Base-by-base conservation (phyloP, 2,329 filamentous ascomycete species). In the Alternaria rosae region DNA sequence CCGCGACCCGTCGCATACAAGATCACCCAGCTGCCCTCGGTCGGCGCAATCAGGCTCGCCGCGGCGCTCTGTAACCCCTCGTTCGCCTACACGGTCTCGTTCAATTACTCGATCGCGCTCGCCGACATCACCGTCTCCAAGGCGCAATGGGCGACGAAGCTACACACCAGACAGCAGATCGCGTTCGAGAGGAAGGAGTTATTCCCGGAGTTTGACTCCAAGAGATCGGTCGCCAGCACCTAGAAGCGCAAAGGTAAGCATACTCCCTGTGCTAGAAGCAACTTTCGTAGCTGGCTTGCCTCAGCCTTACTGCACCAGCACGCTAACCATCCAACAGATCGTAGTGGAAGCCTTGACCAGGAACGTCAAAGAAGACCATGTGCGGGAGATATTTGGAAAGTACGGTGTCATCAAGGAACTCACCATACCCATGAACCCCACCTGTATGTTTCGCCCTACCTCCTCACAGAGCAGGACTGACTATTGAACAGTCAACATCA, bases 321-420 rank as follows among this genome's bases (percentile, higher is more conserved):
- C 20, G 43, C 58, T 60, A 56, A 68, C 45, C 10, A 12, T 28
- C 17, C 25, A 38, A 30, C 63, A 97, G 92, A 94, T 99, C 76
- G 93, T 99, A 17, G 91, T 99, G 48, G 95, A 99, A 80, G 94
- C 96, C 66, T 85, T 99, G 74, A 97, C 94, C 5, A 97, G 96
- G 79, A 98, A 97, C 74, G 91, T 99, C 70, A 96, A 92, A 61
- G 92, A 94, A 77, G 87, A 87, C 17, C 95, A 99, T 74, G 83
- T 99, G 7, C 87, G 88, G 69, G 95, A 99, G 78, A 97, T 99
- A 62, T 99, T 99, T 76, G 91, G 92, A 51, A 86, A 88, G 38
- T 99, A 95, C 77, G 95, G 95, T 53, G 85, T 86, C 20, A 96
- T 99, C 70, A 87, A 90, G 71, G 92, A 95, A 70, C 84, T 99